These are phyloP conservation scores for Mycena rosella DNA, from an alignment of 768 basidiomycete genomes.

Conservation along the genomic window DNA sequence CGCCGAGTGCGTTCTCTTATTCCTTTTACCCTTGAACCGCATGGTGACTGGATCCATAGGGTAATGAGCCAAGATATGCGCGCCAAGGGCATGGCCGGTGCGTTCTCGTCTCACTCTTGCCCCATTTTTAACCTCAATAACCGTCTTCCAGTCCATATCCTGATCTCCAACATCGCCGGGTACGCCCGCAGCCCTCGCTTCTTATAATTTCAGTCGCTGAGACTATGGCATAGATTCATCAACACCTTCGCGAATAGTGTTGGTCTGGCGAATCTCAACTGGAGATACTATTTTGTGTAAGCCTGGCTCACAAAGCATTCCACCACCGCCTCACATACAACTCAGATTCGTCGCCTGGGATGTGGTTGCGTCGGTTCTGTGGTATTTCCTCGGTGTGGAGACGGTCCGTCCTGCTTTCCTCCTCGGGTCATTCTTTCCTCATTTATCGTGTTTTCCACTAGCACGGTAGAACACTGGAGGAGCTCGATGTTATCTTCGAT, in stretches of 20 bases:
- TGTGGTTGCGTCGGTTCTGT: constrained; percentile 37
- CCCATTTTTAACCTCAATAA: neutral
- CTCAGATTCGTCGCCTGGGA: constrained; percentile 43
- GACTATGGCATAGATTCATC: constrained; percentile 33
- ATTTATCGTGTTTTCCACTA: constrained; percentile 7
- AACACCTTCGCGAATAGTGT: constrained; percentile 45
- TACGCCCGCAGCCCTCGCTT: neutral
- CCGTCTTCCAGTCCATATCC: constrained; percentile 36
- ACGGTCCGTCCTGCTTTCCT: constrained; percentile 26
- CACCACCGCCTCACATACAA: too few species aligned
- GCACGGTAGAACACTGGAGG: constrained; percentile 41
- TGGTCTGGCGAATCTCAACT: constrained; percentile 38
- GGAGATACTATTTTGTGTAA: constrained; percentile 45
- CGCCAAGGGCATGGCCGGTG: constrained; percentile 43
- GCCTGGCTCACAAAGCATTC: neutral
- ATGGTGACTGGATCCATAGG: constrained; percentile 8
- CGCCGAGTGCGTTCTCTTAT: constrained; percentile 36
- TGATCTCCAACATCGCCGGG: constrained; percentile 44
- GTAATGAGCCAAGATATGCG: constrained; percentile 46
- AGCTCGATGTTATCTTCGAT: constrained; percentile 44
- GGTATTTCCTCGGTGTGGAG: constrained; percentile 44
- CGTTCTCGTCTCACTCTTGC: neutral
- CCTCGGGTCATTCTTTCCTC: too few species aligned
- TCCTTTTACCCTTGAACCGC: neutral
- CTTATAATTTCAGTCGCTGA: neutral